Base-by-base conservation (phyloP, 805 yeast species). In the Sugiyamaella valdiviana region DNA sequence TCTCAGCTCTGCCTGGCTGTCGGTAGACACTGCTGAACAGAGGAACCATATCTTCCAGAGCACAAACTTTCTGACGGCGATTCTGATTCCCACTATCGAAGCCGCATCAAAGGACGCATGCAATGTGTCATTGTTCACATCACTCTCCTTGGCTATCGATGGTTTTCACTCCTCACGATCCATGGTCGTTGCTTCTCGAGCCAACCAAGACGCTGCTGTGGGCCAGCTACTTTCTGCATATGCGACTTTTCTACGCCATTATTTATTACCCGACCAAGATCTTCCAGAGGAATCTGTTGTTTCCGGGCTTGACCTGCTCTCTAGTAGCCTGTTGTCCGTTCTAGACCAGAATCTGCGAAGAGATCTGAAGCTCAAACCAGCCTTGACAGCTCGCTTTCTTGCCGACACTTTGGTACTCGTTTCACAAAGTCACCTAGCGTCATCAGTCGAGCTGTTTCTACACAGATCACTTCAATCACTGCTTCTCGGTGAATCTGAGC, bases 1-100 rank as follows among this genome's bases (percentile, higher is more conserved):
- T 21, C 47, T 22, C 42, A 44, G 12, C 24, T 43, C 10, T 39
- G 50, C n/a, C 41, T 43, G 17, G 39, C 23, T 24, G 35, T n/a
- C 44, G 1, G 42, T 22, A n/a, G 43, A 47, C 10, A 29, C 47
- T 17, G 15, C 20, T 12, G 53, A 46, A n/a, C 16, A 43, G 15
- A 19, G 15, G 12, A 26, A n/a, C 10, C 36, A 9, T 14, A 23
- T 17, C 36, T 41, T n/a, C 20, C 36, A 15, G n/a, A 15, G 15
- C 36, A 23, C 20, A n/a, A 9, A 20, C 16, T 39, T n/a, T 15
- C 36, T 17, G 9, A 20, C 9, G 14, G 15, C 20, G 1, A 26
- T 26, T 26, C 7, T 26, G 32, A 26, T 6, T 2, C 32, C 32
- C n/a, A 26, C 32, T 5, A 26, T 26, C 14, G 32, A 26, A 26